Percentiles rank a stretch among this genome's conserved stretches.
phyloP scores from a whole-genome alignment of 75 land plant species.

The Pinus taeda region DNA sequence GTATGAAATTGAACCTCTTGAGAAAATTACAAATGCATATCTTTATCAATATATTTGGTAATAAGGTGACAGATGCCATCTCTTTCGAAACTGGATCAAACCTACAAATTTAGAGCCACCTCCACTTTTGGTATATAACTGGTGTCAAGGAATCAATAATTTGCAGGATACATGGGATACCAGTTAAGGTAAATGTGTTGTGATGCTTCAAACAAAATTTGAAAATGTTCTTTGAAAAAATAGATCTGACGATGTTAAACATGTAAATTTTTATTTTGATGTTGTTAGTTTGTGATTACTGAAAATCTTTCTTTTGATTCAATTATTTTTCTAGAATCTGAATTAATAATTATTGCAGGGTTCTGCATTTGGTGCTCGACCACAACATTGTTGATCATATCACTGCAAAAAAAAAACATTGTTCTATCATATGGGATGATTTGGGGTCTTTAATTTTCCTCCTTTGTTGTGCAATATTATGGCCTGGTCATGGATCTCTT shows the following conservation, averaged over 20 bases:
- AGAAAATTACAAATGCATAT: constrained; percentile 98
- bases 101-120: constrained; percentile 99
- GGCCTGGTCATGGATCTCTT: constrained; percentile 94
- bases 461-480: constrained; percentile 99
- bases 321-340: not conserved
- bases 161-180: constrained; percentile 97
- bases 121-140: constrained; percentile 92
- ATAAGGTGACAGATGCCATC: constrained; percentile 96
- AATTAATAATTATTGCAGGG: constrained; percentile 43
- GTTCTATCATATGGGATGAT: constrained; percentile 94
- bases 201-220: constrained; percentile 98
- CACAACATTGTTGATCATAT: constrained; percentile 99
- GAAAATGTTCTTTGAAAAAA: constrained; percentile 98
- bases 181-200: constrained; percentile 96
- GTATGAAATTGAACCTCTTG: constrained; percentile 99
- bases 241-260: constrained; percentile 95
- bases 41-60: constrained; percentile 99
- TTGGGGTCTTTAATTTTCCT: constrained; percentile 97
- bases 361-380: constrained; percentile 91
- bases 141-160: constrained; percentile 99
- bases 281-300: not conserved
- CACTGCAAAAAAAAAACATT: constrained; percentile 98
- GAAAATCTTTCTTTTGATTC: not conserved
- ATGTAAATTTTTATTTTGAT: constrained; percentile 37
- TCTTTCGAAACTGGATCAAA: constrained; percentile 98